Base-by-base conservation (phyloP, 768 basidiomycete species). In the Termitomyces bulborhizus region DNA sequence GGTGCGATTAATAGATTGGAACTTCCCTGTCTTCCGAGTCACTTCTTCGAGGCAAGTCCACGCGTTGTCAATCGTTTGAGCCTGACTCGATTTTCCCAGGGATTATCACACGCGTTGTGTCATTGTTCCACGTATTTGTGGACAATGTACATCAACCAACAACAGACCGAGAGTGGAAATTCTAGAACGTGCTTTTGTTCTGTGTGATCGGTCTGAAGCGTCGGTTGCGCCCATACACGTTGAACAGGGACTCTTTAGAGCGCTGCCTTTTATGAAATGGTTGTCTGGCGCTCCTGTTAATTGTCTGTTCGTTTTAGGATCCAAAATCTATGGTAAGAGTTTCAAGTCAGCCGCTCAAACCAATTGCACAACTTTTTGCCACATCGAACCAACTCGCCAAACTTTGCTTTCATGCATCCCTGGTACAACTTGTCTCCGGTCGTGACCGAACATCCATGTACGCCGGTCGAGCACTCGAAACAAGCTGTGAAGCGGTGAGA, bases 391-490 rank as follows among this genome's bases (percentile, higher is more conserved):
- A 15, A 27, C 39, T 16, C 21, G 29, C 29, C 29, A 29, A 1
- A 4, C 29, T 21, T 29, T 29, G 7, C 34, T 29, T 16, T 46
- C 40, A 69, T 70, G 66, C 57, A 65, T 58, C 59, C 64, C 36
- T 62, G 47, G 50, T 49, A 54, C 44, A 64, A 67, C 55, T 59
- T 67, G 53, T 59, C 63, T 50, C 57, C 60, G 36, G 60, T 61
- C 18, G 12, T 39, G 34, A 51, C 21, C 43, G 32, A 41, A 49
- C 57, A 41, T 3, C 53, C 42, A 36, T 21, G 36, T 34, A 24
- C n/a, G 6, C 51, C 37, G 48, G 55, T 42, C 8, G 46, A 32
- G 41, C 41, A 27, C 40, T 37, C 26, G 43, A 40, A 43, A 32
- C 39, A 32, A 49, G 47, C 24, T 56, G 39, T 51, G 24, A 51